Conservation (phyloP, 169 alveolate genomes). For the Theileria luwenshuni region DNA sequence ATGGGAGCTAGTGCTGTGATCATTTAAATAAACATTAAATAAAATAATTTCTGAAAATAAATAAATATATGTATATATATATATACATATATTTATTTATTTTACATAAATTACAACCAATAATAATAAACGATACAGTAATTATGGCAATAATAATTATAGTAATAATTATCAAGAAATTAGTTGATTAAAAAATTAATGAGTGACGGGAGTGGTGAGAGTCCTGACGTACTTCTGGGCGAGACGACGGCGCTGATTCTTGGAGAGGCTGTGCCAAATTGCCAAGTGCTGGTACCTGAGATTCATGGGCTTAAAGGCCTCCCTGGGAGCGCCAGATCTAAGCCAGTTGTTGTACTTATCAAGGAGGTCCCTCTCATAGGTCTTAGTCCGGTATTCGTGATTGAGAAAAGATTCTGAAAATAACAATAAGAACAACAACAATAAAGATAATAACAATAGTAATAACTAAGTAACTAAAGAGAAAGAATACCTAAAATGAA, state of each 20-base stretch:
- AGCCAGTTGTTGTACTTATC: slow-evolving; percentile 55
- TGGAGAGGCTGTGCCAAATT: slow-evolving; percentile 54
- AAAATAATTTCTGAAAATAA: no score
- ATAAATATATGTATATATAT: neutral
- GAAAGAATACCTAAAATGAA: slow-evolving; percentile 11
- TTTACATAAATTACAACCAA: no score
- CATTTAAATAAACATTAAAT: neutral
- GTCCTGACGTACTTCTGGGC: slow-evolving; percentile 45
- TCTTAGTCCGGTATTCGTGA: slow-evolving; percentile 54
- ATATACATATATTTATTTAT: no score
- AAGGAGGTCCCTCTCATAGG: slow-evolving; percentile 52
- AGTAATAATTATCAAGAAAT: no score
- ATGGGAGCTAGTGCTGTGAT: slow-evolving; percentile 4
- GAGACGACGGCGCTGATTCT: slow-evolving; percentile 41
- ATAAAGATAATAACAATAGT: neutral
- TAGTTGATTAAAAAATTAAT: no score
- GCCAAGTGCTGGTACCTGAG: slow-evolving; percentile 40
- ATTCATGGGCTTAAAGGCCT: slow-evolving; percentile 42
- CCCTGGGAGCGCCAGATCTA: slow-evolving; percentile 57
- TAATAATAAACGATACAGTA: no score
- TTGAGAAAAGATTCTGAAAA: slow-evolving; percentile 45
- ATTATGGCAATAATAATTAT: no score
- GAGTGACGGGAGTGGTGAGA: neutral
- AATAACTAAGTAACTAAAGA: neutral
- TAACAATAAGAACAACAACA: neutral